A percentile compares a stretch with the other conserved stretches of the same genome.
phyloP scores from a whole-genome alignment of 768 basidiomycete species.

The Collybiopsis luxurians region DNA sequence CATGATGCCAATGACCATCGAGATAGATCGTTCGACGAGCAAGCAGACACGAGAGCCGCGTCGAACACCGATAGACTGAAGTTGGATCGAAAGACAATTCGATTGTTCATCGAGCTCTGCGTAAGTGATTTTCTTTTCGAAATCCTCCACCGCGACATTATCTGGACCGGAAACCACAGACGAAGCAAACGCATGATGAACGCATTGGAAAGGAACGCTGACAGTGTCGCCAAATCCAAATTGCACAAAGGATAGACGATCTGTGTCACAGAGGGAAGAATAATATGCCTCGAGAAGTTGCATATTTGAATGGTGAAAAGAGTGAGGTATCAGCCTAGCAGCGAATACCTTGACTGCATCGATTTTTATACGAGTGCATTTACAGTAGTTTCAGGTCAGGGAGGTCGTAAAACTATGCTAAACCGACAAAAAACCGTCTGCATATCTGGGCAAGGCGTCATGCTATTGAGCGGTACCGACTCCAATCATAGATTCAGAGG shows the following conservation, averaged over 20 bases:
- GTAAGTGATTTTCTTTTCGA: conserved; percentile 46
- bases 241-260: conserved; percentile 40
- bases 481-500: too few relatives aligned
- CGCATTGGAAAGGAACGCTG: conserved; percentile 40
- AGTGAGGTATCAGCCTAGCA: too few relatives aligned
- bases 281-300: conserved; percentile 13
- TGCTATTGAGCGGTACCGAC: too few relatives aligned
- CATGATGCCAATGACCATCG: conserved; percentile 51
- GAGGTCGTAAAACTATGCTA: neutral
- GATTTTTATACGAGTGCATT: neutral
- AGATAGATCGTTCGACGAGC: conserved; percentile 51
- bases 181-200: conserved; percentile 55
- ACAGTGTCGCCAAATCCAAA: conserved; percentile 41
- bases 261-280: conserved; percentile 36
- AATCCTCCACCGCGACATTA: conserved; percentile 48
- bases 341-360: neutral
- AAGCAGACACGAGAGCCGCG: conserved; percentile 53
- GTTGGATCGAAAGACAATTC: conserved; percentile 41
- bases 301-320: too few relatives aligned
- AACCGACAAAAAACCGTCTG: neutral
- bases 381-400: too few relatives aligned
- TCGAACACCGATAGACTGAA: conserved; percentile 40
- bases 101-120: conserved; percentile 46
- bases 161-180: conserved; percentile 40
- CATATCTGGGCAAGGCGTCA: too few relatives aligned